Evolutionary conservation across 768 basidiomycete species (phyloP).

Genomic region (Psilocybe subaeruginosa): DNA sequence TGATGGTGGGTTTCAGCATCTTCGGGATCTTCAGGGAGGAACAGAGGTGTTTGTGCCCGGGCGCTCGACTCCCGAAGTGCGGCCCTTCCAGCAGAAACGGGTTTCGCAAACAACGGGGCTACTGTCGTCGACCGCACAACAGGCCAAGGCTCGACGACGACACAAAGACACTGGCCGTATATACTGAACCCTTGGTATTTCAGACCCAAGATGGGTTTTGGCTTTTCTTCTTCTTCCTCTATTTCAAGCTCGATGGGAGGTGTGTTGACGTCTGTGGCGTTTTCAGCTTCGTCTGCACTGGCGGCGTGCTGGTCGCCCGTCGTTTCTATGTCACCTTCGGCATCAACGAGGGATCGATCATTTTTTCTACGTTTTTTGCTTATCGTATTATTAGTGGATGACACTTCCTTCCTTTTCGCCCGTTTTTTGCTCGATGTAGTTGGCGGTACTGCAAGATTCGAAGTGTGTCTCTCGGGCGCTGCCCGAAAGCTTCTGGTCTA

Average conservation of each 20-base stretch:
- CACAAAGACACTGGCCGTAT: slow-evolving; percentile 72
- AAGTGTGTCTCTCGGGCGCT: slow-evolving; percentile 17
- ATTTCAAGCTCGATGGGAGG: slow-evolving; percentile 40
- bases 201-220: slow-evolving; percentile 68
- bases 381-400: slow-evolving; percentile 1
- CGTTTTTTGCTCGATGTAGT: slow-evolving; percentile 13
- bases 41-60: slow-evolving; percentile 65
- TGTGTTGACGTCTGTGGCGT: slow-evolving; percentile 5
- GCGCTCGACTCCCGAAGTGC: neutral
- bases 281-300: slow-evolving; percentile 12
- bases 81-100: neutral
- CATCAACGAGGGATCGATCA: neutral
- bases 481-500: slow-evolving; percentile 45
- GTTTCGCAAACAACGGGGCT: slow-evolving; percentile 6
- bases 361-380: slow-evolving; percentile 24
- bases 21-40: slow-evolving; percentile 64
- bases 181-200: slow-evolving; percentile 74
- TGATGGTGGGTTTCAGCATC: slow-evolving; percentile 36
- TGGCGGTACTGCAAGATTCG: neutral
- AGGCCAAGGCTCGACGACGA: slow-evolving; percentile 85
- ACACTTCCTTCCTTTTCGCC: slow-evolving; percentile 23
- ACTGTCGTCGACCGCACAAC: slow-evolving; percentile 37
- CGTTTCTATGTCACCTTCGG: neutral
- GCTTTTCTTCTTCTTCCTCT: slow-evolving; percentile 74
- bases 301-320: neutral